phyloP scores from a whole-genome alignment of 1,284 basidiomycete species.

The Boletus semigastroideus region DNA sequence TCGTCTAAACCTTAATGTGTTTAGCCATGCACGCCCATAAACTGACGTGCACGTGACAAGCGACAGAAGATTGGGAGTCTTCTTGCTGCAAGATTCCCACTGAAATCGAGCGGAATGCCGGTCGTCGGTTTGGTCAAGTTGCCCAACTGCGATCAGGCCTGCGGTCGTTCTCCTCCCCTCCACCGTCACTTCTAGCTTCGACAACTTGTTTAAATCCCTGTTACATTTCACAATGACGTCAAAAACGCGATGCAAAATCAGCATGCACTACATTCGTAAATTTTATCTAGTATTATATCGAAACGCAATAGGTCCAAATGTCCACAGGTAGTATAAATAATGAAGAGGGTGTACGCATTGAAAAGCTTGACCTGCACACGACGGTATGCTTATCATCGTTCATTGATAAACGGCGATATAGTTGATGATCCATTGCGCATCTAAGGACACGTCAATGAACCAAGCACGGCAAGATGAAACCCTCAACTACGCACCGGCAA shows the following conservation, averaged over 20 bases:
- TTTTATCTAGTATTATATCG: background rate
- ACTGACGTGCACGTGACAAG: too few relatives aligned
- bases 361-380: background rate
- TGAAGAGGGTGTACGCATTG: background rate
- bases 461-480: background rate
- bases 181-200: too few relatives aligned
- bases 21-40: too few relatives aligned
- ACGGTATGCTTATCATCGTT: background rate
- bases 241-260: too few relatives aligned
- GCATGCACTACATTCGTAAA: background rate
- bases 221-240: background rate
- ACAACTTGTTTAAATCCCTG: too few relatives aligned
- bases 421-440: constrained; percentile 49
- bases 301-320: background rate
- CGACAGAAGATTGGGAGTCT: too few relatives aligned
- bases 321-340: background rate
- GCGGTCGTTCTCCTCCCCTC: too few relatives aligned
- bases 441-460: constrained; percentile 28
- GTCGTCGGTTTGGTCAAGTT: too few relatives aligned
- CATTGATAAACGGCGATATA: constrained; percentile 10
- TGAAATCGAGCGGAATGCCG: too few relatives aligned
- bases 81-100: too few relatives aligned
- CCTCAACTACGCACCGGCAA: constrained; percentile 42
- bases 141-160: too few relatives aligned
- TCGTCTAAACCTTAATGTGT: too few relatives aligned